Conservation (phyloP, 306 rosid genomes). For the Neltuma alba region DNA sequence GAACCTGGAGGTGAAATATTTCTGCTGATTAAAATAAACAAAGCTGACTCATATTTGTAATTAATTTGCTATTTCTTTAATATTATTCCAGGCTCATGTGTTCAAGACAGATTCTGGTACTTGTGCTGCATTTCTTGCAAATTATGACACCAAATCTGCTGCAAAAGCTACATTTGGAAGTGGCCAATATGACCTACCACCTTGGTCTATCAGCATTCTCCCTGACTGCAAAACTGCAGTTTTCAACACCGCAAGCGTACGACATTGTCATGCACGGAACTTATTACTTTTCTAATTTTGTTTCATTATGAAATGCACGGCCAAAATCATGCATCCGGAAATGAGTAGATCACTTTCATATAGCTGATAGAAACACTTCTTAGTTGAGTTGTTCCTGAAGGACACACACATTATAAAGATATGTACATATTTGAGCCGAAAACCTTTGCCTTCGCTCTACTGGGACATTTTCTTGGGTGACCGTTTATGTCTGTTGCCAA, state of each 20-base stretch:
- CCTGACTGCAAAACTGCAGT: constrained; percentile 88
- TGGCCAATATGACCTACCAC: constrained; percentile 69
- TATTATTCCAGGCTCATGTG: constrained; percentile 64
- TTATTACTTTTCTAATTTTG: background rate
- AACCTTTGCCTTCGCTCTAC: background rate
- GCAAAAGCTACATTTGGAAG: constrained; percentile 68
- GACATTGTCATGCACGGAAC: constrained; percentile 9
- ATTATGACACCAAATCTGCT: constrained; percentile 60
- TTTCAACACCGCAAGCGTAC: constrained; percentile 90
- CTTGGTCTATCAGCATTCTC: constrained; percentile 93
- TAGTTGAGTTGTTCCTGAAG: constrained; percentile 15
- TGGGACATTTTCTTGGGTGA: constrained; percentile 3
- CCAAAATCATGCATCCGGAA: background rate
- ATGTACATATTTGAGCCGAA: background rate
- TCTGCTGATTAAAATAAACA: constrained; percentile 25
- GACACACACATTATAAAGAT: background rate
- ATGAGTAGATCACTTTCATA: background rate
- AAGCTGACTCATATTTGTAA: constrained; percentile 7
- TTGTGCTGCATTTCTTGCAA: constrained; percentile 89
- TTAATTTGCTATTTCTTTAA: constrained; percentile 18
- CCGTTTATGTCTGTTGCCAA: constrained; percentile 26
- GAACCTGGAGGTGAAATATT: constrained; percentile 61
- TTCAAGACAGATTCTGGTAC: constrained; percentile 55
- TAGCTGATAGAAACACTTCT: constrained; percentile 4
- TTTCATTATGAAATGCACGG: background rate